Base-by-base conservation (phyloP, 495 filamentous ascomycete genomes). In the Xylaria venustula region DNA sequence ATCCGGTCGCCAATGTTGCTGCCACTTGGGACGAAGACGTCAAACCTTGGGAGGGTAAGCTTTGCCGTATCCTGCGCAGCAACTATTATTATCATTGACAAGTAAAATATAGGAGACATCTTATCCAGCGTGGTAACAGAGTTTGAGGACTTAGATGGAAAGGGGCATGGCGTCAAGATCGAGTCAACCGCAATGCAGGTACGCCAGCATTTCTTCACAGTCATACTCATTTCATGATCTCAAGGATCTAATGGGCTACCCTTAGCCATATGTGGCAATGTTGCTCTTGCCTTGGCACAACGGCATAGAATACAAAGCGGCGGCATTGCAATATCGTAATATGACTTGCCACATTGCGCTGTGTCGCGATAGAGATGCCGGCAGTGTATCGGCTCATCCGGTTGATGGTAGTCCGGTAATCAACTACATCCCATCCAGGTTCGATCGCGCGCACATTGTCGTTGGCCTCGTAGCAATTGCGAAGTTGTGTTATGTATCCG, bases 111-210 rank as follows among this genome's bases (percentile, higher is more conserved):
- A 62, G 54, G 81, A 37, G 70, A 77, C 3, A 85, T 88, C 23
- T 71, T 93, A 37, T 91, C 90, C 0, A 77, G 81, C 2, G 79
- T 90, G 3, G 81, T 86, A 53, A 82, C 79, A 32, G 82, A 89
- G 44, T 88, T 89, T 60, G 86, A 90, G 60, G 83, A 92, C 58
- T 77, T 88, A 0, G 89, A 92, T 67, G 80, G 79, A n/a, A 68
- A 85, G 5, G 87, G 88, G 23, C 88, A 93, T 62, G 90, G 90
- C 8, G 74, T 74, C 50, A 90, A 90, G 70, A 71, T 92, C 25
- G 86, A 90, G 71, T 7, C 45, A 15, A 7, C n/a, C 2, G 45
- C 45, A 8, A 48, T 48, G 45, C 45, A 46, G 11, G 44, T 34
- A n/a, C n/a, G n/a, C n/a, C 30, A 34, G 30, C n/a, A n/a, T n/a